These are phyloP conservation scores for Aureobasidium melanogenum DNA, from an alignment of 2,329 filamentous ascomycete genomes.

Conservation along the genomic window DNA sequence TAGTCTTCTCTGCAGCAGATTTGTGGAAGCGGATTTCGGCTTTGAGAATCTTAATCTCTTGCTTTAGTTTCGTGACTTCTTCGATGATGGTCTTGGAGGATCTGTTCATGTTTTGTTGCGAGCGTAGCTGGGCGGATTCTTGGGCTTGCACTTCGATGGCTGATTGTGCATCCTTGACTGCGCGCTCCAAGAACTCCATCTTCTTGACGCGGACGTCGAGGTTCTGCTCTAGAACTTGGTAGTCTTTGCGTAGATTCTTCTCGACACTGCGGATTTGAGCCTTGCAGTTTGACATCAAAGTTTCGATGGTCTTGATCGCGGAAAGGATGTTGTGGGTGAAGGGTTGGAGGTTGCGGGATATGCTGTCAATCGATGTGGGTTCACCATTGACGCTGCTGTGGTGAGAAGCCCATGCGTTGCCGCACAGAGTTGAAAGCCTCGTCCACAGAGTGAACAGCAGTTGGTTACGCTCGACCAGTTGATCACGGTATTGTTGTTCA, in stretches of 20 bases:
- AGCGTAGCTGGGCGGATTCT: neutral
- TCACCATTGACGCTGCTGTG: conserved; percentile 85
- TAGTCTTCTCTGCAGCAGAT: conserved; percentile 13
- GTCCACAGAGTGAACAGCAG: conserved; percentile 87
- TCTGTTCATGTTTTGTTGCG: conserved; percentile 24
- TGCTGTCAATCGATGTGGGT: conserved; percentile 73
- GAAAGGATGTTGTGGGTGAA: conserved; percentile 85
- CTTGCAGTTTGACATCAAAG: conserved; percentile 68
- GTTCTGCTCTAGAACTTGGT: conserved; percentile 72
- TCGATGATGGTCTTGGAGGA: conserved; percentile 28
- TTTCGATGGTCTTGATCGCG: conserved; percentile 80
- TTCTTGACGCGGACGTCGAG: conserved; percentile 74
- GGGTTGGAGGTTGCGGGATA: conserved; percentile 73
- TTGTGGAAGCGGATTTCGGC: conserved; percentile 58
- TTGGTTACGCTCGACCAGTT: conserved; percentile 81
- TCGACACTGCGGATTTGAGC: conserved; percentile 76
- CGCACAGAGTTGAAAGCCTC: conserved; percentile 73
- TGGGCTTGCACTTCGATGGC: conserved; percentile 46
- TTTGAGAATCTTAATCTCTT: conserved; percentile 52
- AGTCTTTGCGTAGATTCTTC: conserved; percentile 82
- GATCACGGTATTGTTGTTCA: conserved; percentile 75
- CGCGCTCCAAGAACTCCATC: conserved; percentile 75
- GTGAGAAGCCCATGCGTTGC: conserved; percentile 82
- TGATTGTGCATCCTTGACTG: conserved; percentile 55
- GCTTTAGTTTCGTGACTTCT: conserved; percentile 50